Evolutionary conservation across 805 yeast species (phyloP).

Genomic region (Starmera caribaea): DNA sequence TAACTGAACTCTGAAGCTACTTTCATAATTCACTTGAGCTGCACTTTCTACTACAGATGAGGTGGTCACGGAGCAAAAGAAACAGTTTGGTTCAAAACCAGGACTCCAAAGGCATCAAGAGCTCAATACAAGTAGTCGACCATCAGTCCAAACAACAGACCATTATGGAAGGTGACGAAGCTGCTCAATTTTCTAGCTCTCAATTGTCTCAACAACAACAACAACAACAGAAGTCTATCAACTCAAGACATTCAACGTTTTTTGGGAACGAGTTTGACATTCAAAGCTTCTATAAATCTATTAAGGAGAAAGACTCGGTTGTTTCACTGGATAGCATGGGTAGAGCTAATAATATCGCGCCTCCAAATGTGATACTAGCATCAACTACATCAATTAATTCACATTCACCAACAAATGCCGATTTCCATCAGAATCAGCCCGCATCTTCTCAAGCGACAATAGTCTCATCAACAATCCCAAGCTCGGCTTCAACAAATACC

Average conservation of each 20-base stretch:
- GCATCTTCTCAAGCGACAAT: not conserved
- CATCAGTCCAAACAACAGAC: not conserved
- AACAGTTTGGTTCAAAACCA: slow-evolving; percentile 12
- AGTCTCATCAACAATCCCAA: not conserved
- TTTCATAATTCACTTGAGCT: no score
- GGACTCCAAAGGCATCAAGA: not conserved
- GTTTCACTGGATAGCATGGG: not conserved
- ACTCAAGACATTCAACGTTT: not conserved
- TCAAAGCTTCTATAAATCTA: not conserved
- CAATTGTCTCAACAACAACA: not conserved
- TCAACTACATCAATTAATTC: not conserved
- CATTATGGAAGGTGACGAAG: not conserved
- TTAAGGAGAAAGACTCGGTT: not conserved
- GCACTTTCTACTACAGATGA: slow-evolving; percentile 17
- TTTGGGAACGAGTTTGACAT: no score
- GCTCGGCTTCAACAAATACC: not conserved
- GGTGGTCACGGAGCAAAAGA: slow-evolving; percentile 20
- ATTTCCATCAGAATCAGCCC: not conserved
- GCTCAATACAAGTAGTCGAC: not conserved
- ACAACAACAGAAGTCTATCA: not conserved
- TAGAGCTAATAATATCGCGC: not conserved
- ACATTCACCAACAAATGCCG: not conserved
- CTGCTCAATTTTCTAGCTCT: not conserved
- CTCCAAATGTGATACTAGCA: slow-evolving; percentile 1
- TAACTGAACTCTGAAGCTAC: no score